These are phyloP conservation scores for Penicillium freii DNA, from an alignment of 2,329 filamentous ascomycete genomes.

Conservation along the genomic window DNA sequence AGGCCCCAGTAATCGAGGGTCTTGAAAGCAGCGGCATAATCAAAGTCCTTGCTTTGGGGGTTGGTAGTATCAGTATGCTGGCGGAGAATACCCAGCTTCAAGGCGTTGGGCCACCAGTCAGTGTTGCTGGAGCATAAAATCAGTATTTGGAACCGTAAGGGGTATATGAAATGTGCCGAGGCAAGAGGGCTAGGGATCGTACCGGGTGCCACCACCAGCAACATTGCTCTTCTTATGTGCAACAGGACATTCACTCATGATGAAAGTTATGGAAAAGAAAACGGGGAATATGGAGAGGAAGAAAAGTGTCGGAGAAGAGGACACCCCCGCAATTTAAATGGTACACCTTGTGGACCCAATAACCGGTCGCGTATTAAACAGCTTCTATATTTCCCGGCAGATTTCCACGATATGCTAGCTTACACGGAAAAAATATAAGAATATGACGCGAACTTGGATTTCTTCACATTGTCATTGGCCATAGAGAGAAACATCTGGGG, in stretches of 20 bases:
- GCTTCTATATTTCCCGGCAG: not conserved
- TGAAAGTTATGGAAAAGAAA: not conserved
- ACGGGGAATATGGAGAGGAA: not conserved
- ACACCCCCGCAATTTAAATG: conserved; percentile 12
- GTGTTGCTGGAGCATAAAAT: conserved; percentile 46
- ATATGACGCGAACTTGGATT: not conserved
- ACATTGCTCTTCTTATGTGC: conserved; percentile 34
- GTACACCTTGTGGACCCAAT: conserved; percentile 2
- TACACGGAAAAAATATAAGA: not conserved
- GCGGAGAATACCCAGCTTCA: conserved; percentile 70
- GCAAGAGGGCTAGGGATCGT: not conserved
- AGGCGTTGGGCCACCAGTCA: conserved; percentile 72
- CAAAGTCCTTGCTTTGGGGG: conserved; percentile 64
- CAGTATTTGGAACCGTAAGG: not conserved
- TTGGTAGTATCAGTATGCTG: conserved; percentile 65
- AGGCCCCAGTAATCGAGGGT: conserved; percentile 66
- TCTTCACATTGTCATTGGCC: conserved; percentile 1
- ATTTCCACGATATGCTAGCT: not conserved
- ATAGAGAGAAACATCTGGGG: not conserved
- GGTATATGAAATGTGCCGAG: not conserved
- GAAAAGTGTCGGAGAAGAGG: not conserved
- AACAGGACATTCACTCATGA: conserved; percentile 33
- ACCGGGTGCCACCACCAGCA: conserved; percentile 60
- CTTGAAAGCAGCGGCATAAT: conserved; percentile 72
- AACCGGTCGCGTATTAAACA: conserved; percentile 2